Evolutionary conservation across 176 grass and related monocot genomes (phyloP).

Genomic region (Thalia dealbata): DNA sequence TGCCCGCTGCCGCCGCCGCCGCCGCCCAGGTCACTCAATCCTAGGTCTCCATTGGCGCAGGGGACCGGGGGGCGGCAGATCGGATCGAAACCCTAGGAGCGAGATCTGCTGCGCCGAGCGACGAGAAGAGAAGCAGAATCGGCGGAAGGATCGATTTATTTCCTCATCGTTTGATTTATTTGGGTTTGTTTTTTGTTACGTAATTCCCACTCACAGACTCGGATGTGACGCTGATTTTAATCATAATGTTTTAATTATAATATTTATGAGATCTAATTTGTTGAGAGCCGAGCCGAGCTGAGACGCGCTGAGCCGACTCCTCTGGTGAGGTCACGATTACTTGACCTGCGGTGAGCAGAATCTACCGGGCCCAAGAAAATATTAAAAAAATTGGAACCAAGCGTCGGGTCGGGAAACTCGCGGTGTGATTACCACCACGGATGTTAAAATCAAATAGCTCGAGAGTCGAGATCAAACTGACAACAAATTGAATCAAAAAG

Average conservation of each 20-base stretch:
- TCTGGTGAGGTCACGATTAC: too few species aligned
- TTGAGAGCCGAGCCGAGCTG: too few species aligned
- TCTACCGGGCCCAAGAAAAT: too few species aligned
- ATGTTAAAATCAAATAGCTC: too few species aligned
- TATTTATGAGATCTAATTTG: too few species aligned
- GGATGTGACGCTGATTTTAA: background rate
- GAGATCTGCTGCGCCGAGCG: background rate
- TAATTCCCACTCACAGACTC: background rate
- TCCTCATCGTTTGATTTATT: background rate
- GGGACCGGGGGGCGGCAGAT: background rate
- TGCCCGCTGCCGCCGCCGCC: background rate
- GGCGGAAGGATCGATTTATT: background rate
- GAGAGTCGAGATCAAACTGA: too few species aligned
- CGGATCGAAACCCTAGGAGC: background rate
- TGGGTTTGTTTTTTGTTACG: background rate
- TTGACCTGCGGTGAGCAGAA: too few species aligned
- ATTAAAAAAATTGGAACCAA: too few species aligned
- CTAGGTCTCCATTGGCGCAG: conserved; percentile 11
- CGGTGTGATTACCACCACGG: too few species aligned
- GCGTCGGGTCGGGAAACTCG: too few species aligned
- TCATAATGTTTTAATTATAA: background rate
- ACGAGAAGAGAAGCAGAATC: background rate
- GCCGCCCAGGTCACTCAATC: background rate
- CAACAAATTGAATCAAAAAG: too few species aligned
- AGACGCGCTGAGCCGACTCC: too few species aligned